Conservation (phyloP, 2,329 filamentous ascomycete species). For the Fusarium penzigii region DNA sequence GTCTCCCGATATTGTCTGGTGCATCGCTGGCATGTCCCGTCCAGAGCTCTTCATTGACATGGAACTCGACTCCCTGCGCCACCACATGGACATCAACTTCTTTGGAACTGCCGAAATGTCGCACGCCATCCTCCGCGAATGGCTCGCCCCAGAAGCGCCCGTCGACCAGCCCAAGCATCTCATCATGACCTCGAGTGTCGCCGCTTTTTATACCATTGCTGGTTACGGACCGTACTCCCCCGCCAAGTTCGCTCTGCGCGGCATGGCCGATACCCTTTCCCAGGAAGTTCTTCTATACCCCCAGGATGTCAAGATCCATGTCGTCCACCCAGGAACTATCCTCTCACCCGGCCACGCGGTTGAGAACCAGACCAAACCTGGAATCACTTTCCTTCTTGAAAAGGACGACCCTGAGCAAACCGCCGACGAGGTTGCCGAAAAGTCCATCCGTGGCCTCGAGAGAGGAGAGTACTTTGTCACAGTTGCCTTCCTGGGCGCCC, state of each 20-base stretch:
- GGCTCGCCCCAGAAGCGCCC: slow-evolving; percentile 59
- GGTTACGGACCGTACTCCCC: slow-evolving; percentile 86
- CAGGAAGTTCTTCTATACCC: slow-evolving; percentile 89
- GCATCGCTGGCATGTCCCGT: slow-evolving; percentile 73
- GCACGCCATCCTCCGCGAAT: slow-evolving; percentile 73
- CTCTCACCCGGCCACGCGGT: slow-evolving; percentile 70
- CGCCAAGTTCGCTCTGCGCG: slow-evolving; percentile 81
- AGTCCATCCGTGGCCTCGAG: slow-evolving; percentile 73
- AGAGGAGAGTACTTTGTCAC: slow-evolving; percentile 78
- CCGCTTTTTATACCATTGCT: slow-evolving; percentile 73
- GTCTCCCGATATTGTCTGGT: slow-evolving; percentile 87
- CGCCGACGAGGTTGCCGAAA: slow-evolving; percentile 73
- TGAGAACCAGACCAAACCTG: slow-evolving; percentile 79
- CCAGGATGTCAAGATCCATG: slow-evolving; percentile 75
- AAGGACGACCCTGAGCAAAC: slow-evolving; percentile 78
- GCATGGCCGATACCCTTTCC: slow-evolving; percentile 77
- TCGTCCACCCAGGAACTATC: slow-evolving; percentile 85
- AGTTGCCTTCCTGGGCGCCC: slow-evolving; percentile 68
- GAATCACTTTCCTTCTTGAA: slow-evolving; percentile 77
- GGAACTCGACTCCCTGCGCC: slow-evolving; percentile 63
- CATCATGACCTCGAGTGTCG: slow-evolving; percentile 80
- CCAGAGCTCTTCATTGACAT: slow-evolving; percentile 80
- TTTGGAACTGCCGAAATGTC: slow-evolving; percentile 85
- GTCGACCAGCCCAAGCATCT: slow-evolving; percentile 68
- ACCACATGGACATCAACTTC: slow-evolving; percentile 92